Conservation (phyloP, 345 rosid genomes). For the Gossypium sturtianum region DNA sequence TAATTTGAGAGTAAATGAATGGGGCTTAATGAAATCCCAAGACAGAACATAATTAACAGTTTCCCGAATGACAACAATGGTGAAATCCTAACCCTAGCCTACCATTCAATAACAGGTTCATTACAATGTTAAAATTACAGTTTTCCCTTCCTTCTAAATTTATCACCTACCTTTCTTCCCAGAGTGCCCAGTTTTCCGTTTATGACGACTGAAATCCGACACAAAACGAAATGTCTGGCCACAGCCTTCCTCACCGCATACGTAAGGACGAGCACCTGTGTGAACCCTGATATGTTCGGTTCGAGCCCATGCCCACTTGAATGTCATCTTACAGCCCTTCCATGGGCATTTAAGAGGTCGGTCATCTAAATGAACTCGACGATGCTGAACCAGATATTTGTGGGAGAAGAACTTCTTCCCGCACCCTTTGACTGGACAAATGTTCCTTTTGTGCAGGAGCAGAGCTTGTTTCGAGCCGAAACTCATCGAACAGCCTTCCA, state of each 20-base stretch:
- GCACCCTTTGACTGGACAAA: constrained; percentile 87
- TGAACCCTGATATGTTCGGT: constrained; percentile 96
- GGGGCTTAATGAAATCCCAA: constrained; percentile 8
- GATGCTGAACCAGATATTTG: constrained; percentile 93
- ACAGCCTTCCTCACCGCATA: constrained; percentile 74
- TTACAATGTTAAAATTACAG: constrained; percentile 26
- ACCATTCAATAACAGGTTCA: constrained; percentile 33
- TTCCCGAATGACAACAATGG: background rate
- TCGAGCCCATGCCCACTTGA: constrained; percentile 99
- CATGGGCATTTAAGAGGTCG: constrained; percentile 99
- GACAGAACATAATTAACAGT: background rate
- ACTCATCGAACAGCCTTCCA: constrained; percentile 91
- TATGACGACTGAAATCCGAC: constrained; percentile 93
- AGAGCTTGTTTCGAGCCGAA: constrained; percentile 68
- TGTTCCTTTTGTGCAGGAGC: constrained; percentile 63
- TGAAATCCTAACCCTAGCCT: constrained; percentile 13
- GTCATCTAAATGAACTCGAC: constrained; percentile 75
- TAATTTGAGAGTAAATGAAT: background rate
- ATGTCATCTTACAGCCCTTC: constrained; percentile 97
- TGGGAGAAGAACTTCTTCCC: constrained; percentile 94
- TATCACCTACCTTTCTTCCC: constrained; percentile 46
- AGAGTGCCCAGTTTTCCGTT: constrained; percentile 89
- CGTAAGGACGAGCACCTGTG: constrained; percentile 92
- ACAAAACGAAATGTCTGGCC: constrained; percentile 93
- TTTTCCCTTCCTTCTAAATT: constrained; percentile 15